phyloP scores from a whole-genome alignment of 345 rosid species.

The Linum usitatissimum region DNA sequence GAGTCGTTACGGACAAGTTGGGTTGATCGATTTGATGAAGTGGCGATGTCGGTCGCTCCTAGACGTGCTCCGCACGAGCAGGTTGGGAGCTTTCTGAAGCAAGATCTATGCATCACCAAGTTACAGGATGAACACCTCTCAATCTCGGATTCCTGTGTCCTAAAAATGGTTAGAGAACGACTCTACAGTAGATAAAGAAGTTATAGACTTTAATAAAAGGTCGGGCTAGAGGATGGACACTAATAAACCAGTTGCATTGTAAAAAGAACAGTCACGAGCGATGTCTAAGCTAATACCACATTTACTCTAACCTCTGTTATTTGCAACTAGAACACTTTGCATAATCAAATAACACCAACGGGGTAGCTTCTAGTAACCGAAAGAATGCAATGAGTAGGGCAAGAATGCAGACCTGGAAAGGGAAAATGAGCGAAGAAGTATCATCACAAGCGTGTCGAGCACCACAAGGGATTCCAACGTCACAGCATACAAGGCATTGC shows the following conservation, averaged over 20 bases:
- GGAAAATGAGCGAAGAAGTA: constrained; percentile 84
- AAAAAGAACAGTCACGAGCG: background rate
- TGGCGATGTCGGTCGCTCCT: constrained; percentile 16
- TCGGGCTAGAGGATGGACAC: background rate
- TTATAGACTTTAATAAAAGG: too few relatives aligned
- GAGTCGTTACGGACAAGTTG: constrained; percentile 18
- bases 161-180: background rate
- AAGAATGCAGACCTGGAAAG: constrained; percentile 68
- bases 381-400: background rate
- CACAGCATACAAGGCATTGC: constrained; percentile 86
- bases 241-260: background rate
- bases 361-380: too few relatives aligned
- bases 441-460: constrained; percentile 84
- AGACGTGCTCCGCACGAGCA: constrained; percentile 62
- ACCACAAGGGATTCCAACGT: constrained; percentile 77
- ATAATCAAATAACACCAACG: too few relatives aligned
- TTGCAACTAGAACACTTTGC: too few relatives aligned
- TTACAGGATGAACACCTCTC: constrained; percentile 53
- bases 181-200: background rate
- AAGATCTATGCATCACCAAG: constrained; percentile 55
- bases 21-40: constrained; percentile 15
- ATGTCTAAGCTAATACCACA: background rate
- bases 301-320: background rate
- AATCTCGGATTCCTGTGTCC: constrained; percentile 62
- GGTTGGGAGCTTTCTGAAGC: constrained; percentile 50